phyloP scores from a whole-genome alignment of 2,329 filamentous ascomycete species.

The Aspergillus sp. region DNA sequence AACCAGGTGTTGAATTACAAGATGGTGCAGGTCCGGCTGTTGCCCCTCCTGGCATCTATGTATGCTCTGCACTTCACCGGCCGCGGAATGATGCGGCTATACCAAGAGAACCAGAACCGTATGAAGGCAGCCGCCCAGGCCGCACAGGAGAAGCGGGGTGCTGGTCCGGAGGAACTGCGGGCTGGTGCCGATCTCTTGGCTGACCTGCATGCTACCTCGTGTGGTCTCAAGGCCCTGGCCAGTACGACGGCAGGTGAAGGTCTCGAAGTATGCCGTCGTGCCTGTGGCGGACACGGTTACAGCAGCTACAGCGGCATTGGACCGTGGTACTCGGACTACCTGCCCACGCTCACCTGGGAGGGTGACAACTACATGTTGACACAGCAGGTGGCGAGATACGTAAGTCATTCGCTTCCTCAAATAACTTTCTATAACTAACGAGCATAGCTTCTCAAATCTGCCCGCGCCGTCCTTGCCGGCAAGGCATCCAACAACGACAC shows the following conservation, averaged over 20 bases:
- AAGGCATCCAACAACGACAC: conserved; percentile 69
- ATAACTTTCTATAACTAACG: conserved; percentile 4
- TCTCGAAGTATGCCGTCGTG: conserved; percentile 71
- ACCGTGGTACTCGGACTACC: conserved; percentile 72
- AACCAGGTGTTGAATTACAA: conserved; percentile 79
- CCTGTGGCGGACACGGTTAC: conserved; percentile 78
- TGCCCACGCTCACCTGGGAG: conserved; percentile 72
- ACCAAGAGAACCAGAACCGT: conserved; percentile 70
- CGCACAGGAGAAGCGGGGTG: conserved; percentile 54
- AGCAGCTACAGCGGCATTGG: conserved; percentile 75
- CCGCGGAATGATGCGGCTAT: conserved; percentile 72
- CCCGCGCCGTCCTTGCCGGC: conserved; percentile 67
- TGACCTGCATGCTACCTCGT: conserved; percentile 75
- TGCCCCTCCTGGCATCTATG: conserved; percentile 71
- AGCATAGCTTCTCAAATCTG: conserved; percentile 67
- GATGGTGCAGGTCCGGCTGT: conserved; percentile 73
- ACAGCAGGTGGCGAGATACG: conserved; percentile 74
- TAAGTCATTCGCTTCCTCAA: conserved; percentile 34
- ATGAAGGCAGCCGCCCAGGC: conserved; percentile 56
- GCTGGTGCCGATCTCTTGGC: conserved; percentile 69
- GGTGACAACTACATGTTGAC: conserved; percentile 83
- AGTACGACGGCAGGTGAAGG: conserved; percentile 74
- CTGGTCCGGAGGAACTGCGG: conserved; percentile 68
- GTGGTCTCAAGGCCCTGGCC: conserved; percentile 72
- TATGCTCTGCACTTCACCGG: conserved; percentile 81